These are phyloP conservation scores for Alternaria brassicicola DNA, from an alignment of 2,329 filamentous ascomycete genomes.

Conservation along the genomic window DNA sequence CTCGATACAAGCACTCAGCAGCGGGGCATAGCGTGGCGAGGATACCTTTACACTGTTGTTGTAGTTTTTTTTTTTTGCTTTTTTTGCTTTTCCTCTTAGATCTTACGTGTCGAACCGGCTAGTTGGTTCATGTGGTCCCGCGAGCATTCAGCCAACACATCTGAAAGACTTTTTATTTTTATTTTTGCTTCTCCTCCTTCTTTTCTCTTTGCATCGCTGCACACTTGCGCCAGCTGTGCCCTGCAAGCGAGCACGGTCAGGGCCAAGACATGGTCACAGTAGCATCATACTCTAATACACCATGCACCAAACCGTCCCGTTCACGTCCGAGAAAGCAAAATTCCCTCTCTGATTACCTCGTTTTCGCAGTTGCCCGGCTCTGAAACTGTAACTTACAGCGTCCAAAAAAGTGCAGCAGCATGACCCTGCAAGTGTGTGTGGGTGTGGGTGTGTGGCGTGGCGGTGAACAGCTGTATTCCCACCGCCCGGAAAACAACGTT, in stretches of 20 bases:
- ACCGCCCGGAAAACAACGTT: slow-evolving; percentile 19
- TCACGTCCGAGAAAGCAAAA: slow-evolving; percentile 17
- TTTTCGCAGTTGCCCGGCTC: neutral
- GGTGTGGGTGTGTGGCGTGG: slow-evolving; percentile 18
- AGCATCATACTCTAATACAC: slow-evolving; percentile 8
- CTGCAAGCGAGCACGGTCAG: slow-evolving; percentile 16
- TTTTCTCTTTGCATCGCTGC: slow-evolving; percentile 26
- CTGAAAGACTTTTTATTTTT: slow-evolving; percentile 19
- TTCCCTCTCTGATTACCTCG: slow-evolving; percentile 22
- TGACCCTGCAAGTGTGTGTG: slow-evolving; percentile 13
- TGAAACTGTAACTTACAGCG: slow-evolving; percentile 14
- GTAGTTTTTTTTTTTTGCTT: slow-evolving; percentile 6
- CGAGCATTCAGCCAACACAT: slow-evolving; percentile 17
- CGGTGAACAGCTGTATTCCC: slow-evolving; percentile 36
- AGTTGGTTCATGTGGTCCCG: too few relatives aligned
- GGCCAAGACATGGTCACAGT: slow-evolving; percentile 13
- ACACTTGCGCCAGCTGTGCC: slow-evolving; percentile 22
- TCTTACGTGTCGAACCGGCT: neutral
- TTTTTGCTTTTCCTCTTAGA: slow-evolving; percentile 5
- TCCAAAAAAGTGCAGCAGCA: too few relatives aligned
- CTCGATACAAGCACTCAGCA: slow-evolving; percentile 10
- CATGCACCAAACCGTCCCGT: slow-evolving; percentile 6
- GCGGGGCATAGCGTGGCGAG: slow-evolving; percentile 37
- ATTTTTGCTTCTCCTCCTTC: too few relatives aligned
- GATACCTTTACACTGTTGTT: slow-evolving; percentile 21